Conservation (phyloP, 1,284 basidiomycete species). For the Blastosporella zonata region DNA sequence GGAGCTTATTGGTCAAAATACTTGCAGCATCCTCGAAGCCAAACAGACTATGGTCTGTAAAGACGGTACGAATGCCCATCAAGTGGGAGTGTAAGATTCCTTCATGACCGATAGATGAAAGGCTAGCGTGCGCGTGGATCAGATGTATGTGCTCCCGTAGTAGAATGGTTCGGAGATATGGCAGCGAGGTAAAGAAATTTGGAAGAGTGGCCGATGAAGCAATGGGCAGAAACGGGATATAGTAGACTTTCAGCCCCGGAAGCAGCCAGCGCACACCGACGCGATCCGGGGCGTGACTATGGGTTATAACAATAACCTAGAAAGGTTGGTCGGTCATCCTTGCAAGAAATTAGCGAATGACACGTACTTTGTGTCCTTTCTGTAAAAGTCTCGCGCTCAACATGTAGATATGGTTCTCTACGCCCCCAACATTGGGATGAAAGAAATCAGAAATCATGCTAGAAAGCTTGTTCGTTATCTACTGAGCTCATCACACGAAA, state of each 20-base stretch:
- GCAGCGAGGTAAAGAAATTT: slow-evolving; percentile 90
- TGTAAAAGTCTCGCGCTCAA: slow-evolving; percentile 81
- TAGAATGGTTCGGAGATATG: slow-evolving; percentile 87
- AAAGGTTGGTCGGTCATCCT: not conserved
- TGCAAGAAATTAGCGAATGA: not conserved
- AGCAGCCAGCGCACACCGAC: slow-evolving; percentile 87
- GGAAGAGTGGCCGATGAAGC: slow-evolving; percentile 91
- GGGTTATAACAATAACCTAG: slow-evolving; percentile 93
- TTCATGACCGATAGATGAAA: slow-evolving; percentile 91
- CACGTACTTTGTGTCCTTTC: slow-evolving; percentile 79
- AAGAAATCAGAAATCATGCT: slow-evolving; percentile 99
- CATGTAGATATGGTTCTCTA: slow-evolving; percentile 97
- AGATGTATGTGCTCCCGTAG: slow-evolving; percentile 85
- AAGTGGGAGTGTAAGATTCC: slow-evolving; percentile 86
- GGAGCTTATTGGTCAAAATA: slow-evolving; percentile 94
- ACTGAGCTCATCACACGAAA: not conserved
- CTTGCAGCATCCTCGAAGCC: slow-evolving; percentile 96
- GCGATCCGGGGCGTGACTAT: slow-evolving; percentile 83
- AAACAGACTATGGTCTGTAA: slow-evolving; percentile 97
- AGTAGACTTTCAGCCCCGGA: slow-evolving; percentile 89
- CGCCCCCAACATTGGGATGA: slow-evolving; percentile 91
- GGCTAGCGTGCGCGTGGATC: slow-evolving; percentile 90
- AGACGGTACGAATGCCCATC: slow-evolving; percentile 83
- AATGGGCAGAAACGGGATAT: slow-evolving; percentile 87
- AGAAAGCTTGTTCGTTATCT: not conserved